Conservation (phyloP, 2,329 filamentous ascomycete genomes). For the Fusarium luffae region DNA sequence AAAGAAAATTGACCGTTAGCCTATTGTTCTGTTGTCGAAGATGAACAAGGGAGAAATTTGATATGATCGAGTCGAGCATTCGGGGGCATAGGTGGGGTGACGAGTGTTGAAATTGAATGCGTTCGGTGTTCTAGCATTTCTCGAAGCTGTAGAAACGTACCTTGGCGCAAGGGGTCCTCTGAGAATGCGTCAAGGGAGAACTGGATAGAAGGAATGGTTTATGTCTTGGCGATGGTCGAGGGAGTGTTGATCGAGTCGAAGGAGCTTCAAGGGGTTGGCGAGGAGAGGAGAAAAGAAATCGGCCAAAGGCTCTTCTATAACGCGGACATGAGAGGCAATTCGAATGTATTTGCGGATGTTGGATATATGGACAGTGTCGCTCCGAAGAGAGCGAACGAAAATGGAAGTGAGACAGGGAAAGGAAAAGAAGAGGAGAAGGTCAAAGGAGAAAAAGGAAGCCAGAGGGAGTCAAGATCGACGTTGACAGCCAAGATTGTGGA, state of each 20-base stretch:
- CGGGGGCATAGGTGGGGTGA: slow-evolving; percentile 33
- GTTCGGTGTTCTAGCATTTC: neutral
- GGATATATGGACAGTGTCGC: slow-evolving; percentile 26
- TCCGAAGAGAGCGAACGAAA: slow-evolving; percentile 34
- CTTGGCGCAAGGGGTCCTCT: slow-evolving; percentile 31
- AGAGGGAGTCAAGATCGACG: slow-evolving; percentile 40
- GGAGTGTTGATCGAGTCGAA: slow-evolving; percentile 29
- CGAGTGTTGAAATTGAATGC: slow-evolving; percentile 18
- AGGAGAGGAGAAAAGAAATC: slow-evolving; percentile 33
- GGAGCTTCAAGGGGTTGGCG: slow-evolving; percentile 19
- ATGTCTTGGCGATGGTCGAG: slow-evolving; percentile 28
- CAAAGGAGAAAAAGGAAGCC: slow-evolving; percentile 34
- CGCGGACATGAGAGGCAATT: slow-evolving; percentile 48
- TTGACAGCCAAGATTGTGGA: slow-evolving; percentile 30
- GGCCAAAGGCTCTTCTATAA: slow-evolving; percentile 51
- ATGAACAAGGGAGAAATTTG: slow-evolving; percentile 7
- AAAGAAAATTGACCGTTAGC: slow-evolving; percentile 19
- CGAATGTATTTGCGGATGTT: slow-evolving; percentile 7
- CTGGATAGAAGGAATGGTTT: slow-evolving; percentile 13
- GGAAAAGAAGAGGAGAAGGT: slow-evolving; percentile 16
- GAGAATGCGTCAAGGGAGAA: slow-evolving; percentile 27
- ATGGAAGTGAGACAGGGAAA: slow-evolving; percentile 2
- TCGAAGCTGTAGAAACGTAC: slow-evolving; percentile 30
- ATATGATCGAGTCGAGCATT: slow-evolving; percentile 13
- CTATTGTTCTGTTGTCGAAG: neutral